phyloP scores from a whole-genome alignment of 192 early-diverging fungal genomes.

The Entomortierella lignicola region DNA sequence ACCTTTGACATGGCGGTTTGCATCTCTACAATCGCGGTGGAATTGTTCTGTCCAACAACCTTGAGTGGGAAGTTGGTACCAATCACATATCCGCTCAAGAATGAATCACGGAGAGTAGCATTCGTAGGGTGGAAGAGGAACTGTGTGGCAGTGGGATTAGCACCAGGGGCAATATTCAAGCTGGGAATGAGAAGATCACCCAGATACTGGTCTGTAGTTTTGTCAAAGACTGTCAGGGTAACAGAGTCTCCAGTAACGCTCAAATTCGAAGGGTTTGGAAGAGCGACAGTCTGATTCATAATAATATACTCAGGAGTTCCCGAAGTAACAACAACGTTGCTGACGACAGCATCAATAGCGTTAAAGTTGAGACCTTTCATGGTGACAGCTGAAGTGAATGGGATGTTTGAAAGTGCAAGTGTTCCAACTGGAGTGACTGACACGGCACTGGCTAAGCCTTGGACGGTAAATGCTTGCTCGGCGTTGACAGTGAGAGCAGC shows the following conservation, averaged over 20 bases:
- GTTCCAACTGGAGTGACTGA: conserved; percentile 67
- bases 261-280: conserved; percentile 39
- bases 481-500: conserved; percentile 58
- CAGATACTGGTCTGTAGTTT: conserved; percentile 39
- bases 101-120: conserved; percentile 38
- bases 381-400: conserved; percentile 60
- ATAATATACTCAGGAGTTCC: conserved; percentile 58
- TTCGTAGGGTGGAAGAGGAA: conserved; percentile 49
- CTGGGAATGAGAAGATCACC: conserved; percentile 40
- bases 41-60: conserved; percentile 31
- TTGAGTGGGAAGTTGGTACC: conserved; percentile 35
- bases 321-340: conserved; percentile 62
- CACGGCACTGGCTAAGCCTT: conserved; percentile 59
- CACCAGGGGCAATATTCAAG: conserved; percentile 40
- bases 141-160: conserved; percentile 38
- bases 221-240: conserved; percentile 37
- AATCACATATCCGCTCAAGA: conserved; percentile 35
- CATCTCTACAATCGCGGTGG: conserved; percentile 31
- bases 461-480: conserved; percentile 55
- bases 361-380: conserved; percentile 67
- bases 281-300: conserved; percentile 44
- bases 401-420: conserved; percentile 61
- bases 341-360: conserved; percentile 56
- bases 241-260: conserved; percentile 35
- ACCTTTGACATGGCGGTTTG: conserved; percentile 40